Percentiles rank a stretch among this genome's conserved stretches.
Conservation (phyloP, 2,329 filamentous ascomycete genomes). For the Botrytis fragariae region DNA sequence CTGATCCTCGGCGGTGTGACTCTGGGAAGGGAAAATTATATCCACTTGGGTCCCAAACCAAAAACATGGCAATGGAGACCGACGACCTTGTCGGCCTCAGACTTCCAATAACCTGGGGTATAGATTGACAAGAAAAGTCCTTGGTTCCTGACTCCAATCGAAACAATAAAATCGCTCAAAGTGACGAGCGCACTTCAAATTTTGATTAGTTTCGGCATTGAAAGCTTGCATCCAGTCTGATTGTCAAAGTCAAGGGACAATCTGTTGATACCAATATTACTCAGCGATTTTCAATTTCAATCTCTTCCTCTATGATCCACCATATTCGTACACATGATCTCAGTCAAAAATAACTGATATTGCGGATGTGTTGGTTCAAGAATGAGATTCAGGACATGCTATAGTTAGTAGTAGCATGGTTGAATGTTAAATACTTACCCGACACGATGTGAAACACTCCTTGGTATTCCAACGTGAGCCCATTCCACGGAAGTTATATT, state of each 20-base stretch:
- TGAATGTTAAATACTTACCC: neutral
- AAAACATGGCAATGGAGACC: neutral
- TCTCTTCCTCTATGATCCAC: no score
- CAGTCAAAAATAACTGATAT: neutral
- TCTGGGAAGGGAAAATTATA: neutral
- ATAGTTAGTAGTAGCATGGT: neutral
- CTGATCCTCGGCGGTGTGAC: neutral
- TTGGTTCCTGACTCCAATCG: neutral
- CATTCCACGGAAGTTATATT: neutral
- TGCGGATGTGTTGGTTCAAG: neutral
- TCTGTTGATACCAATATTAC: neutral
- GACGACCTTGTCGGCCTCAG: neutral
- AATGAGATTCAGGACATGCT: neutral
- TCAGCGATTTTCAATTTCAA: neutral
- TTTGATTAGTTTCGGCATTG: neutral
- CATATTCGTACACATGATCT: neutral
- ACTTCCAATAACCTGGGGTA: neutral
- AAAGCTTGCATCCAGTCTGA: neutral
- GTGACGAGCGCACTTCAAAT: neutral
- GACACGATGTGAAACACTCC: neutral
- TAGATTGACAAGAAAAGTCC: neutral
- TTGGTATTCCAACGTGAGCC: neutral
- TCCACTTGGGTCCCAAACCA: neutral
- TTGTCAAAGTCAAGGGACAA: neutral
- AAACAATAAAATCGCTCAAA: neutral